Evolutionary conservation across 1,139 yeast genomes (phyloP).

Genomic region (Taphrina betulina): DNA sequence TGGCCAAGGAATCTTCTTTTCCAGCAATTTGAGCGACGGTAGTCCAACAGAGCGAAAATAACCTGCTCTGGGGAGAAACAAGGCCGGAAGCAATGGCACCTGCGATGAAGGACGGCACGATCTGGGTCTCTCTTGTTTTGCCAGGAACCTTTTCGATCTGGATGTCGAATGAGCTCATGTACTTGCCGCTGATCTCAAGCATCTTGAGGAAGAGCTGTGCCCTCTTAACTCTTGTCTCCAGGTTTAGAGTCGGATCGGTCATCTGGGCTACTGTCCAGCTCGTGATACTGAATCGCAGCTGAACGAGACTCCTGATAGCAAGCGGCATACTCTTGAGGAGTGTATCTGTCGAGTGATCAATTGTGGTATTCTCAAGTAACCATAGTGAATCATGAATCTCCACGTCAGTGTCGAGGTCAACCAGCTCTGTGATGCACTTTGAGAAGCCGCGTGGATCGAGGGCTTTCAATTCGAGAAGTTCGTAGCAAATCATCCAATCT

Average conservation of each 20-base stretch:
- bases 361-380: conserved; percentile 62
- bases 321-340: conserved; percentile 64
- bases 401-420: conserved; percentile 50
- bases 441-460: conserved; percentile 58
- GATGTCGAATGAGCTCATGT: conserved; percentile 64
- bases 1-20: conserved; percentile 37
- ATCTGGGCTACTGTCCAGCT: conserved; percentile 65
- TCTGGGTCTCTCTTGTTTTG: conserved; percentile 40
- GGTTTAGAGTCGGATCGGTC: conserved; percentile 56
- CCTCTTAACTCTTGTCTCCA: conserved; percentile 62
- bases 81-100: conserved; percentile 74
- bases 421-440: conserved; percentile 52
- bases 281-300: conserved; percentile 66
- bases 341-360: conserved; percentile 47
- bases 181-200: conserved; percentile 63
- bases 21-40: conserved; percentile 51
- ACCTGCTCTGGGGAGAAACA: conserved; percentile 75
- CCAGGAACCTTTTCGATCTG: conserved; percentile 48
- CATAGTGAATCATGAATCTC: conserved; percentile 67
- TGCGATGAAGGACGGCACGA: conserved; percentile 82
- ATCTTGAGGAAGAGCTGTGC: conserved; percentile 70
- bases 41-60: conserved; percentile 65
- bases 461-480: conserved; percentile 68
- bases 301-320: conserved; percentile 65
- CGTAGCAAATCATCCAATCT: conserved; percentile 80